Conservation (phyloP, 768 basidiomycete species). For the Trametopsis cervina region DNA sequence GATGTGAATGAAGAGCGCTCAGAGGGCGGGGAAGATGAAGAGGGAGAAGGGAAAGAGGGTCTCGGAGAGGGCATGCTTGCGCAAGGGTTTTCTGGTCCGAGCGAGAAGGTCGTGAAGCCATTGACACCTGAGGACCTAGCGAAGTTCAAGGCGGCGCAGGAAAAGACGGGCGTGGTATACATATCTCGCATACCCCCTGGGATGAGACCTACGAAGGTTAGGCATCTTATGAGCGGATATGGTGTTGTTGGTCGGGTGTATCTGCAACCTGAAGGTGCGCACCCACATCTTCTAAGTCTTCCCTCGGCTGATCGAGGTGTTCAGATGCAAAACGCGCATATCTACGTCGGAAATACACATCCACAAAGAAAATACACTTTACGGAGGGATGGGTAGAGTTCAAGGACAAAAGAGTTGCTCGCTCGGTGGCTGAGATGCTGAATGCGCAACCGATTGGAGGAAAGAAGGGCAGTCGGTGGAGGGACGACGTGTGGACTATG, state of each 20-base stretch:
- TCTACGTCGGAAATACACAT: slow-evolving; percentile 70
- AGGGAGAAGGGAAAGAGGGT: slow-evolving; percentile 18
- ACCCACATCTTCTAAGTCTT: not conserved
- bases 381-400: slow-evolving; percentile 99
- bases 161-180: slow-evolving; percentile 82
- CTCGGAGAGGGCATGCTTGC: slow-evolving; percentile 46
- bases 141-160: slow-evolving; percentile 65
- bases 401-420: slow-evolving; percentile 86
- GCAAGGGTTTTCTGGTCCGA: slow-evolving; percentile 51
- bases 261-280: slow-evolving; percentile 83
- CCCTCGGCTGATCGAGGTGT: slow-evolving; percentile 1
- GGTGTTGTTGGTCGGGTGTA: slow-evolving; percentile 92
- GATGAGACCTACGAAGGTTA: slow-evolving; percentile 94
- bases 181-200: slow-evolving; percentile 96
- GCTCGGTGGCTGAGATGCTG: slow-evolving; percentile 88
- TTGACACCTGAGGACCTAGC: slow-evolving; percentile 70
- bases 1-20: slow-evolving; percentile 21
- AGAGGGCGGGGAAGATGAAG: slow-evolving; percentile 14
- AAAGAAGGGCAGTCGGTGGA: slow-evolving; percentile 84
- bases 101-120: slow-evolving; percentile 60
- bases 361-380: slow-evolving; percentile 82
- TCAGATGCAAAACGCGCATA: slow-evolving; percentile 85
- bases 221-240: slow-evolving; percentile 84
- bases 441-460: slow-evolving; percentile 95
- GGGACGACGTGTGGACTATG: slow-evolving; percentile 99